phyloP scores from a whole-genome alignment of 2,329 filamentous ascomycete species.

The Monilinia vaccinii-corymbosi region DNA sequence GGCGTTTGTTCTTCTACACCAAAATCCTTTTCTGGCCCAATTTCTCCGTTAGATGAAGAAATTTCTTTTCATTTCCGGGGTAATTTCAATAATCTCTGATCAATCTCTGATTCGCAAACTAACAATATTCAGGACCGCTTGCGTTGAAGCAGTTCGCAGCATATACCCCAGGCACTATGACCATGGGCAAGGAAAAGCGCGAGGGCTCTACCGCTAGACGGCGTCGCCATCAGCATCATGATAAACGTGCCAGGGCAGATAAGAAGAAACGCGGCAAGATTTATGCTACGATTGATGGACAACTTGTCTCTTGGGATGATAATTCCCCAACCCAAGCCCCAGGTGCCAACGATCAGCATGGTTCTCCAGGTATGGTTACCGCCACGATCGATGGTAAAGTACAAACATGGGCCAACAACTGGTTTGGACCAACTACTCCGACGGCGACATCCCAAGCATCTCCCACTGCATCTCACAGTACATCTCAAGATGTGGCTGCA shows the following conservation, averaged over 20 bases:
- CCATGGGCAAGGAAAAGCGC: conserved; percentile 29
- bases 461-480: neutral
- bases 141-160: conserved; percentile 59
- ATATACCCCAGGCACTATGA: conserved; percentile 44
- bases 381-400: conserved; percentile 6
- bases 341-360: neutral
- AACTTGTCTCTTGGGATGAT: conserved; percentile 21
- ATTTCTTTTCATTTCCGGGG: conserved; percentile 34
- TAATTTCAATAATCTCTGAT: neutral
- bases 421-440: neutral
- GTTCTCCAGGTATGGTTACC: neutral
- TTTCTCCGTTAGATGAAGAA: conserved; percentile 62
- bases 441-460: neutral
- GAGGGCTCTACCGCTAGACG: conserved; percentile 25
- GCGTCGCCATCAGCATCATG: conserved; percentile 24
- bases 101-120: neutral
- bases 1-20: conserved; percentile 46
- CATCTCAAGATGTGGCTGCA: neutral
- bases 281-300: conserved; percentile 22
- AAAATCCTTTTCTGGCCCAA: conserved; percentile 46
- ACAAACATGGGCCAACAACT: conserved; percentile 8
- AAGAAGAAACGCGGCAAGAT: conserved; percentile 32
- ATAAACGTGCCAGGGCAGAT: conserved; percentile 21
- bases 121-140: conserved; percentile 45
- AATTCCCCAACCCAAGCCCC: conserved; percentile 13